A percentile compares a stretch with the other conserved stretches of the same genome.
These are phyloP conservation scores for Yamadazyma blattariae DNA, from an alignment of 1,139 yeast genomes.

Conservation along the genomic window DNA sequence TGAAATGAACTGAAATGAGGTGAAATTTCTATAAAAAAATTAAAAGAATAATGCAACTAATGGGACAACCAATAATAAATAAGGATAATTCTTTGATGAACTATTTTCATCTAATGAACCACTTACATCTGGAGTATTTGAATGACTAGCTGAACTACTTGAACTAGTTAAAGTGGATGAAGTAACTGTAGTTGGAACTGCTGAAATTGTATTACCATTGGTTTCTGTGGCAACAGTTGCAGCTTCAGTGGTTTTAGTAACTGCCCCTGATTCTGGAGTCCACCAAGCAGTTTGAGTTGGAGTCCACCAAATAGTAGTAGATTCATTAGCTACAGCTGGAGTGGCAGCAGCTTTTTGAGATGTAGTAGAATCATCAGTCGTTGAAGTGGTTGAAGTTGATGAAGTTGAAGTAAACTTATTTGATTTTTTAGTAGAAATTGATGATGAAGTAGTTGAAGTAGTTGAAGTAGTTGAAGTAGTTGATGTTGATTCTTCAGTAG, in stretches of 20 bases:
- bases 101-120: conserved; percentile 5
- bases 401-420: conserved; percentile 6
- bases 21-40: not conserved
- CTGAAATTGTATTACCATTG: conserved; percentile 2
- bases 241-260: not conserved
- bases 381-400: conserved; percentile 1
- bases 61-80: conserved; percentile 3
- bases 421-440: conserved; percentile 2
- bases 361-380: conserved; percentile 3
- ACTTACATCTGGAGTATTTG: conserved; percentile 1
- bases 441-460: not conserved
- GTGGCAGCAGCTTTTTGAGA: conserved; percentile 2
- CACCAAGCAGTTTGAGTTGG: conserved; percentile 5
- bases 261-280: not conserved
- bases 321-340: not conserved
- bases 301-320: conserved; percentile 4
- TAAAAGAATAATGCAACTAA: conserved; percentile 5
- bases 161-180: not conserved
- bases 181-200: conserved; percentile 1
- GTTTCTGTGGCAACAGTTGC: not conserved
- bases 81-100: conserved; percentile 2
- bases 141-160: not conserved
- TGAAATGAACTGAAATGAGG: conserved; percentile 2
- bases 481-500: not conserved
- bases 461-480: not conserved